Conservation (phyloP, 2,329 filamentous ascomycete species). For the Curvularia sp. region DNA sequence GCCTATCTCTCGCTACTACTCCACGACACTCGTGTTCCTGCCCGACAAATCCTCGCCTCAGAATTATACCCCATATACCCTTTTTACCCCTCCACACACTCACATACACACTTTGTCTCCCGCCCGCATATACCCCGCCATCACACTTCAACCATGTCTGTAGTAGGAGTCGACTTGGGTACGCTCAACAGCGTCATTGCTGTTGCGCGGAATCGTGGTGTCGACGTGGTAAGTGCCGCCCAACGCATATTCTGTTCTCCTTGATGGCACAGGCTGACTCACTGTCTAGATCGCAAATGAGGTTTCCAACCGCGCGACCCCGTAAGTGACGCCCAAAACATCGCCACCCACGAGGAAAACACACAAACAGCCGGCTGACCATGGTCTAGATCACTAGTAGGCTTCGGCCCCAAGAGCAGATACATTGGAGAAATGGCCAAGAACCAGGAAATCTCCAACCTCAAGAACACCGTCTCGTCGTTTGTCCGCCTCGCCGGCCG, state of each 20-base stretch:
- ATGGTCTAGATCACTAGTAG: conserved; percentile 74
- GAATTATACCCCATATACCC: conserved; percentile 19
- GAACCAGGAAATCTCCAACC: conserved; percentile 98
- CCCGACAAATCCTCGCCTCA: conserved; percentile 11
- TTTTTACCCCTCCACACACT: conserved; percentile 16
- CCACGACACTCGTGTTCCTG: conserved; percentile 10
- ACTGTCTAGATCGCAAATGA: conserved; percentile 87
- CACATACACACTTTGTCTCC: conserved; percentile 32
- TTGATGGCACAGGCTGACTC: conserved; percentile 29
- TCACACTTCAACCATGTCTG: conserved; percentile 60
- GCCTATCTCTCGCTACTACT: conserved; percentile 16
- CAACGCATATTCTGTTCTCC: neutral
- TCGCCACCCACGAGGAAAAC: conserved; percentile 17
- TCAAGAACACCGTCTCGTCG: conserved; percentile 96
- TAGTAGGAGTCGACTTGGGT: conserved; percentile 89
- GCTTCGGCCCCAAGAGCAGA: conserved; percentile 91
- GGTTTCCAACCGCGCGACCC: conserved; percentile 96
- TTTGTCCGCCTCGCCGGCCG: conserved; percentile 94
- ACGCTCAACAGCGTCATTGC: conserved; percentile 96
- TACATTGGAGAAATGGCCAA: conserved; percentile 95
- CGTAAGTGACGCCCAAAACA: conserved; percentile 69
- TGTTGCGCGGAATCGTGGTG: conserved; percentile 96
- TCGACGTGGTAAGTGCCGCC: conserved; percentile 85
- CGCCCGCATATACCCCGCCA: conserved; percentile 40
- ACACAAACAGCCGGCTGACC: conserved; percentile 21